Evolutionary conservation across 345 rosid species (phyloP).

Genomic region (Syzygium oleosum): DNA sequence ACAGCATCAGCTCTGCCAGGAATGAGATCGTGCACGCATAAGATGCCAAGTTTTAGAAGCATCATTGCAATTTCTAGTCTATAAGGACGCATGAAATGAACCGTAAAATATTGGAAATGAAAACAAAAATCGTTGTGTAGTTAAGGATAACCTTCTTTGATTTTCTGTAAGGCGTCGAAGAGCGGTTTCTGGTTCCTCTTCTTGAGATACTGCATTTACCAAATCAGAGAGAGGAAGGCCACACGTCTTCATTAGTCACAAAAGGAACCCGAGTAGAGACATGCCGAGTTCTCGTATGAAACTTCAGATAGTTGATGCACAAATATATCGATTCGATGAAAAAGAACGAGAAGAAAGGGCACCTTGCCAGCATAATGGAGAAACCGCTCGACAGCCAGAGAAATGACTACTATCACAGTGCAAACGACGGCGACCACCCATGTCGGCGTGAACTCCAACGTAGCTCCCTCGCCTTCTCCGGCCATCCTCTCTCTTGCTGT

Average conservation of each 20-base stretch:
- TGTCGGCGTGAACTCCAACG: slow-evolving; percentile 69
- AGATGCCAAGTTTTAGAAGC: neutral
- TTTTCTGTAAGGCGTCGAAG: slow-evolving; percentile 62
- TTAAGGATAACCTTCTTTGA: slow-evolving; percentile 62
- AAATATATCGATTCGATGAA: neutral
- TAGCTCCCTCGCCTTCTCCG: slow-evolving; percentile 34
- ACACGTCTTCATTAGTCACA: neutral
- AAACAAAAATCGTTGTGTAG: neutral
- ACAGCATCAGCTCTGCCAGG: slow-evolving; percentile 71
- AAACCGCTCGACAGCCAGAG: slow-evolving; percentile 56
- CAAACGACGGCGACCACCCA: slow-evolving; percentile 87
- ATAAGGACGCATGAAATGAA: neutral
- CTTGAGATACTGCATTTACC: slow-evolving; percentile 37
- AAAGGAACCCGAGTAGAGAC: neutral
- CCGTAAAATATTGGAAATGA: neutral
- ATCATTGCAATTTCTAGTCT: neutral
- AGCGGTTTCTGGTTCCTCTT: slow-evolving; percentile 60
- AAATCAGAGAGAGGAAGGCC: neutral
- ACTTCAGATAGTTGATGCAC: neutral
- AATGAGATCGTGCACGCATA: neutral
- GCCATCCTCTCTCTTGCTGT: slow-evolving; percentile 19
- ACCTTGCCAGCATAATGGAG: slow-evolving; percentile 78
- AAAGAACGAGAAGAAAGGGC: neutral
- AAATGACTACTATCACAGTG: slow-evolving; percentile 58
- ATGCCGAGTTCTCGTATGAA: neutral